Base-by-base conservation (phyloP, 2,329 filamentous ascomycete genomes). In the Dichotomopilus funicola region DNA sequence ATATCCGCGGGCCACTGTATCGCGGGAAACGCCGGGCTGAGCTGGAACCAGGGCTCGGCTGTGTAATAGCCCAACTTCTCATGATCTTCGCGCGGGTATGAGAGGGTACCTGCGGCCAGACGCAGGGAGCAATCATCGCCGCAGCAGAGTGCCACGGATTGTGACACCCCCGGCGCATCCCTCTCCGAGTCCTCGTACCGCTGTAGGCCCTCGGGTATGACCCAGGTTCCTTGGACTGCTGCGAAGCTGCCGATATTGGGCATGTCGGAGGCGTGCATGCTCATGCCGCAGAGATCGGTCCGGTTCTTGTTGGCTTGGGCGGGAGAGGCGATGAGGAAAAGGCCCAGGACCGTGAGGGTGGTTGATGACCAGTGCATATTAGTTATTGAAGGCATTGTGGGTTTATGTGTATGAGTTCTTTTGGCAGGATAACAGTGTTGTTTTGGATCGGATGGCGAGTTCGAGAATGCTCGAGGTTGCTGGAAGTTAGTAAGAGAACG, bases 61-160 rank as follows among this genome's bases (percentile, higher is more conserved):
- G 36, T 37, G 12, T 27, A 11, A 1, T 2, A 27, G 19, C 19
- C 19, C 19, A 27, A 27, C 19, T 27, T 3, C 0, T 27, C 6
- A 3, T 5, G 11, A 8, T 7, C 12, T 3, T 35, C 7, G 38
- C 27, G 40, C 12, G 7, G 6, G 11, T 3, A 40, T 13, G 41
- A 44, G n/a, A 1, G 11, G 1, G 50, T 36, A 9, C 37, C 38
- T 11, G 56, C 56, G 6, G 8, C 12, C n/a, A 58, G 31, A 1
- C 49, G 49, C 12, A 35, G 41, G 6, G 52, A 55, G 52, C 56
- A 58, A 40, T 58, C 52, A 9, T 58, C 49, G 13, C 52, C 56
- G 13, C 52, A 55, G 31, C 56, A 58, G 35, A 58, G 49, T 3
- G 49, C n/a, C 0, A 55, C 49, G 7, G 49, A 44, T 8, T 36